A percentile compares a stretch with the other conserved stretches of the same genome.
Conservation (phyloP, 2,329 filamentous ascomycete genomes). For the Dactylellina cionopaga region DNA sequence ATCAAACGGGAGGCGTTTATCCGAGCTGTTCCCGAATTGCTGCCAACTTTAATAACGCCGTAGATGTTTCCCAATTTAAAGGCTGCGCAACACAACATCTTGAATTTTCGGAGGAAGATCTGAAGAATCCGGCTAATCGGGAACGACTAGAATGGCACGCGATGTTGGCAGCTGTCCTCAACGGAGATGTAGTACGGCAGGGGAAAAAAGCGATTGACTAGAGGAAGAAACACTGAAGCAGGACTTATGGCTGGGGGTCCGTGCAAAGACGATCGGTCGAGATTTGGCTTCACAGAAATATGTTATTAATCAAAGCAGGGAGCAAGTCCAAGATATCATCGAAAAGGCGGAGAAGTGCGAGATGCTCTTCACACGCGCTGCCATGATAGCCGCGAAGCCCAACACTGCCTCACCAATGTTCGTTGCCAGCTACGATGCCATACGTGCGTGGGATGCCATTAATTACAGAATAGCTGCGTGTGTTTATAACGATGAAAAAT, state of each 20-base stretch:
- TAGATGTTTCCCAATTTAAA: too few species aligned
- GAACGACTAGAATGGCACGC: constrained; percentile 97
- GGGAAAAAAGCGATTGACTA: constrained; percentile 96
- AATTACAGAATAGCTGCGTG: too few species aligned
- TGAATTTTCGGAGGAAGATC: constrained; percentile 86
- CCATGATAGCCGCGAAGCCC: constrained; percentile 79
- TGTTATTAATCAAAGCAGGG: constrained; percentile 84
- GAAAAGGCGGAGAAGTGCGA: constrained; percentile 90
- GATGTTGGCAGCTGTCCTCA: constrained; percentile 94
- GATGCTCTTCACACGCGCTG: constrained; percentile 79
- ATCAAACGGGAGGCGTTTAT: too few species aligned
- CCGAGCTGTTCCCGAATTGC: too few species aligned
- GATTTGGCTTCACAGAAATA: constrained; percentile 85
- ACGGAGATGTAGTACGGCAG: constrained; percentile 95
- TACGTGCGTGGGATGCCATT: constrained; percentile 96
- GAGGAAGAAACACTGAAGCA: constrained; percentile 67
- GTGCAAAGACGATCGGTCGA: constrained; percentile 83
- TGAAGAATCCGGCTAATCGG: constrained; percentile 85
- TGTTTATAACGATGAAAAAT: too few species aligned
- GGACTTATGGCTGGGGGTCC: constrained; percentile 86
- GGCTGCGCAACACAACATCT: too few species aligned
- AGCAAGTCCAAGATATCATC: constrained; percentile 81
- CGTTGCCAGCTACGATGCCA: constrained; percentile 82
- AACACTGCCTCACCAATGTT: constrained; percentile 80
- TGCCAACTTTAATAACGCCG: too few species aligned